Evolutionary conservation across 2,329 filamentous ascomycete species (phyloP).

Genomic region (Seiridium unicorne): DNA sequence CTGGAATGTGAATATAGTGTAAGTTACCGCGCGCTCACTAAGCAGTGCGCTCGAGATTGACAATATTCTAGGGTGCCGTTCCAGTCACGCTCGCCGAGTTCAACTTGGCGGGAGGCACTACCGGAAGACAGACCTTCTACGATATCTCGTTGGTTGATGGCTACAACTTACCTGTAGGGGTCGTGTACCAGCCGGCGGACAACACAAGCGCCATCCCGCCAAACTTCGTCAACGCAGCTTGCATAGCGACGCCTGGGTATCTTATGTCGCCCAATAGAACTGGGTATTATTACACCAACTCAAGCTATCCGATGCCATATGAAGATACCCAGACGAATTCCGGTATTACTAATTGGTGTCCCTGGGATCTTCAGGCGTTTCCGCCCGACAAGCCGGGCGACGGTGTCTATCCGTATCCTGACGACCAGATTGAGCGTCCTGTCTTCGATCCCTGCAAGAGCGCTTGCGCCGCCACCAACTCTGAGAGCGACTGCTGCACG

Average conservation of each 20-base stretch:
- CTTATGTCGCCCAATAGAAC: constrained; percentile 54
- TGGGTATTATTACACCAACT: constrained; percentile 61
- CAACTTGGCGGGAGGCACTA: constrained; percentile 65
- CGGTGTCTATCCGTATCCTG: constrained; percentile 78
- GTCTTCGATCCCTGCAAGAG: constrained; percentile 76
- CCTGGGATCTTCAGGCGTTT: constrained; percentile 71
- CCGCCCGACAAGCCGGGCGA: constrained; percentile 69
- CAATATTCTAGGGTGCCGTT: constrained; percentile 56
- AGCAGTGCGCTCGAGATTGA: neutral
- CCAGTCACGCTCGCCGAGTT: constrained; percentile 81
- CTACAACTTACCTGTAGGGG: constrained; percentile 74
- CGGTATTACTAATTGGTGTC: constrained; percentile 70
- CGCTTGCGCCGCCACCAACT: constrained; percentile 69
- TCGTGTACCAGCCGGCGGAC: constrained; percentile 57
- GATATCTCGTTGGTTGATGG: constrained; percentile 84
- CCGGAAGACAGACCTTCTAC: constrained; percentile 68
- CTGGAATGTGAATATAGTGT: constrained; percentile 69
- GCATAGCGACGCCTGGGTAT: constrained; percentile 68
- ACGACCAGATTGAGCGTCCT: constrained; percentile 68
- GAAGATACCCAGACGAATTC: constrained; percentile 57
- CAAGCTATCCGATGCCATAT: constrained; percentile 65
- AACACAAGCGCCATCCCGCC: constrained; percentile 68
- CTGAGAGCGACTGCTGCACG: constrained; percentile 71
- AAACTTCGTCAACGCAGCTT: constrained; percentile 74
- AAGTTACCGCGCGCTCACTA: constrained; percentile 30